phyloP scores from a whole-genome alignment of 352 stramenopile genomes.

The Globisporangium viniferum region DNA sequence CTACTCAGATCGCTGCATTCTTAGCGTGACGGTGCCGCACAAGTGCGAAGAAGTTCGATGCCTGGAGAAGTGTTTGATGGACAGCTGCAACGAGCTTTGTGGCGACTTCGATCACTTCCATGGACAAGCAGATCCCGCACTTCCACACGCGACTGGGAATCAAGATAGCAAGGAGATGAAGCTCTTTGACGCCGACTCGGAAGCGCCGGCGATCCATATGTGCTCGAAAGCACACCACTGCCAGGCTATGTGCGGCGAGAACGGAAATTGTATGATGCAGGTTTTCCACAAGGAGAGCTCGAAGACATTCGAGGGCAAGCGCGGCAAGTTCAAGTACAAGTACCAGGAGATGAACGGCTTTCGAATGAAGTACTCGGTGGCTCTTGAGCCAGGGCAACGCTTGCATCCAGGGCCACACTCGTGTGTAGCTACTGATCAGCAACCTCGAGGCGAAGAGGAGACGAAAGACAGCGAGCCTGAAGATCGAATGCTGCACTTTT shows the following conservation, averaged over 20 bases:
- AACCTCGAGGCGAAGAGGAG: slow-evolving; percentile 5
- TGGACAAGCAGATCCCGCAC: slow-evolving; percentile 33
- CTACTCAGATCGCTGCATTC: slow-evolving; percentile 42
- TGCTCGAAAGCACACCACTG: slow-evolving; percentile 55
- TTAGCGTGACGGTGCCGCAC: slow-evolving; percentile 36
- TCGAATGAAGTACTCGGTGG: slow-evolving; percentile 52
- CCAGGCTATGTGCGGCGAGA: slow-evolving; percentile 44
- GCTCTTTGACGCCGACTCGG: slow-evolving; percentile 38
- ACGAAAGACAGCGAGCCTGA: slow-evolving; percentile 2
- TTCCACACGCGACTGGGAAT: slow-evolving; percentile 50
- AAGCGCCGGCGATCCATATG: slow-evolving; percentile 55
- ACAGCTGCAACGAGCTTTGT: slow-evolving; percentile 52
- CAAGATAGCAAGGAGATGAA: slow-evolving; percentile 23
- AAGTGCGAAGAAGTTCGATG: slow-evolving; percentile 1
- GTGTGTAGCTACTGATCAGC: slow-evolving; percentile 24
- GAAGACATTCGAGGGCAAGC: slow-evolving; percentile 56
- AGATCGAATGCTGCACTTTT: slow-evolving; percentile 51
- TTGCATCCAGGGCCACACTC: slow-evolving; percentile 43
- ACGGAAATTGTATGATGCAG: slow-evolving; percentile 63
- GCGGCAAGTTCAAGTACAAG: slow-evolving; percentile 63
- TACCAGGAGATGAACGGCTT: slow-evolving; percentile 80
- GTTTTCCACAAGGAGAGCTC: slow-evolving; percentile 66
- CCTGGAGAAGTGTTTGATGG: slow-evolving; percentile 47
- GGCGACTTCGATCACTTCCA: slow-evolving; percentile 61
- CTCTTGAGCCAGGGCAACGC: slow-evolving; percentile 38